phyloP scores from a whole-genome alignment of 495 filamentous ascomycete genomes.

The Hyaloscypha hepaticicola region DNA sequence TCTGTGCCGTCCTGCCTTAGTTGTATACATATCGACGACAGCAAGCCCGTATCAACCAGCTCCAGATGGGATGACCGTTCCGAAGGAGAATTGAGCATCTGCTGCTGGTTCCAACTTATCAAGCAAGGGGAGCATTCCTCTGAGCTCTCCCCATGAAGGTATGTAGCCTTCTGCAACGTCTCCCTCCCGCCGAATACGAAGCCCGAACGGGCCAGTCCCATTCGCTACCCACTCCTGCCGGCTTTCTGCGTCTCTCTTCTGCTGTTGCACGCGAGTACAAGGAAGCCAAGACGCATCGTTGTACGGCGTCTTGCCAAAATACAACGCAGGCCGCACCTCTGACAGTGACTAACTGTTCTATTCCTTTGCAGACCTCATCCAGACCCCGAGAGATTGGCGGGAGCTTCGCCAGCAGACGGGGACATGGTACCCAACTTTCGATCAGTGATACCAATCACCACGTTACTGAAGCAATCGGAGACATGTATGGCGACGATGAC shows the following conservation, averaged over 20 bases:
- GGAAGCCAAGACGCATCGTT: constrained; percentile 18
- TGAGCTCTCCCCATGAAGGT: constrained; percentile 31
- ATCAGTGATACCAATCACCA: constrained; percentile 76
- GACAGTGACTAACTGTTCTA: constrained; percentile 20
- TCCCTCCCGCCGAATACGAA: not conserved
- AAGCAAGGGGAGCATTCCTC: constrained; percentile 31
- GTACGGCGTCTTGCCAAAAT: constrained; percentile 2
- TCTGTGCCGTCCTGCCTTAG: not conserved
- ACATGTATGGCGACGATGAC: constrained; percentile 89
- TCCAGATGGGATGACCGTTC: constrained; percentile 31
- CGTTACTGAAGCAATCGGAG: constrained; percentile 96
- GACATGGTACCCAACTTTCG: constrained; percentile 55
- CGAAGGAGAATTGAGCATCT: constrained; percentile 26
- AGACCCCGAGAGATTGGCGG: constrained; percentile 53
- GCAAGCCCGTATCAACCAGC: constrained; percentile 7
- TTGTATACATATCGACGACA: constrained; percentile 4
- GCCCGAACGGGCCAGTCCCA: not conserved
- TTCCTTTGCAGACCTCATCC: constrained; percentile 48
- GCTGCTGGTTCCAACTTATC: constrained; percentile 27
- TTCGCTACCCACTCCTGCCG: not conserved
- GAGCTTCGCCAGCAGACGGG: constrained; percentile 54
- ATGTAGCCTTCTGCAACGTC: constrained; percentile 19
- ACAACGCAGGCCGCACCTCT: not conserved
- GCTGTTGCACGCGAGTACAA: constrained; percentile 20
- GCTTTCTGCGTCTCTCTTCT: constrained; percentile 2